Conservation (phyloP, 306 rosid species). For the Glycine latifolia region DNA sequence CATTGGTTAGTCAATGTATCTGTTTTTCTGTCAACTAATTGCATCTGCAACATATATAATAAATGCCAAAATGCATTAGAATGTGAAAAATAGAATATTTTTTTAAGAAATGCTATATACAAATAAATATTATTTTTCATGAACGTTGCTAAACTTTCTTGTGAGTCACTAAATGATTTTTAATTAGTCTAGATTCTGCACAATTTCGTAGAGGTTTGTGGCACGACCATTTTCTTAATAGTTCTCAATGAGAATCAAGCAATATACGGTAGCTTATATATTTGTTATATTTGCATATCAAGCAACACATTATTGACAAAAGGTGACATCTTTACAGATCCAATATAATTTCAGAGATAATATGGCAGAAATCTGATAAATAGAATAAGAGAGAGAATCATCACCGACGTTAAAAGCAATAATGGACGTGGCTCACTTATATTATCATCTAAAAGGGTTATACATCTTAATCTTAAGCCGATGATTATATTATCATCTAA, state of each 20-base stretch:
- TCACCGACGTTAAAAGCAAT: conserved; percentile 33
- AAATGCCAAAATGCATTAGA: too few relatives aligned
- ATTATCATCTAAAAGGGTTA: too few relatives aligned
- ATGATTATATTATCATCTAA: too few relatives aligned
- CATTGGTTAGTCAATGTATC: too few relatives aligned
- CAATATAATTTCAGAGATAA: conserved; percentile 25
- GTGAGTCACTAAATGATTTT: not conserved
- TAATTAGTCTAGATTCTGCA: not conserved
- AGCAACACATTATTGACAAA: not conserved
- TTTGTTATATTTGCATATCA: not conserved
- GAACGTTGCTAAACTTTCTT: not conserved
- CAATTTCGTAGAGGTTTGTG: conserved; percentile 36
- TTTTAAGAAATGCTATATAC: not conserved
- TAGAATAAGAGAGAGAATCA: not conserved
- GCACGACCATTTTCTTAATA: not conserved
- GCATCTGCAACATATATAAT: too few relatives aligned
- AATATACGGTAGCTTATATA: not conserved
- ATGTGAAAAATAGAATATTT: too few relatives aligned
- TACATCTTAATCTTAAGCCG: too few relatives aligned
- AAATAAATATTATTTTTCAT: not conserved
- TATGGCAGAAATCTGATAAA: not conserved
- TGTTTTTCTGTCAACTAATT: too few relatives aligned
- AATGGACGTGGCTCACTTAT: not conserved
- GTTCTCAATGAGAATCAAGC: conserved; percentile 20
- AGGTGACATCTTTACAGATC: conserved; percentile 7